Conservation (phyloP, 2,329 filamentous ascomycete genomes). For the Cadophora luteo-olivacea region DNA sequence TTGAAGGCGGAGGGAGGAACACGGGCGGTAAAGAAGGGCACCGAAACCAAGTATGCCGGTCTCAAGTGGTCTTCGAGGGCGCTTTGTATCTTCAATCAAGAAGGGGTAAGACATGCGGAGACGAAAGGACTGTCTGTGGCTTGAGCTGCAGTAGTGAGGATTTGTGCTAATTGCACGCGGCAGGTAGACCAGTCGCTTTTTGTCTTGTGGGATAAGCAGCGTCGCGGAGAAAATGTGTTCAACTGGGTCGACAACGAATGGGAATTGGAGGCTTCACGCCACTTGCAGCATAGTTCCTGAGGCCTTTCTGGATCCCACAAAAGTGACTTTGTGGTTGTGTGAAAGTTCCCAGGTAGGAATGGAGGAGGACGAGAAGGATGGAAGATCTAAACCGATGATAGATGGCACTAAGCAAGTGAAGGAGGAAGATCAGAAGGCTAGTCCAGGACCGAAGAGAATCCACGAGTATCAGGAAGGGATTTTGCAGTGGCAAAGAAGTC, state of each 20-base stretch:
- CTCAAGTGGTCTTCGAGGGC: constrained; percentile 31
- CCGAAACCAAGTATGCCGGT: constrained; percentile 31
- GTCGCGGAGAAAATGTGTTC: constrained; percentile 33
- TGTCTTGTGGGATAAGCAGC: constrained; percentile 37
- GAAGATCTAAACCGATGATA: constrained; percentile 12
- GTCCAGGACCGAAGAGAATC: constrained; percentile 20
- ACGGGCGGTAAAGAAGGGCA: constrained; percentile 33
- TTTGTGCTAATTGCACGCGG: constrained; percentile 41
- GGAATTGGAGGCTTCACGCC: constrained; percentile 36
- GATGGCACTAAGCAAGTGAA: constrained; percentile 21
- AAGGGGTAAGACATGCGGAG: constrained; percentile 33
- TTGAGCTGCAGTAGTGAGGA: constrained; percentile 37
- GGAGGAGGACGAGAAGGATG: constrained; percentile 22
- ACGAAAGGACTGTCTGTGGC: constrained; percentile 38
- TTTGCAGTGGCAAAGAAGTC: constrained; percentile 31
- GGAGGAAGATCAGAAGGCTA: constrained; percentile 19
- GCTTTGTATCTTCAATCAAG: constrained; percentile 36
- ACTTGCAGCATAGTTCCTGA: constrained; percentile 38
- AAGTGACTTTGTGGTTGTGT: constrained; percentile 23
- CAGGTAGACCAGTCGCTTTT: constrained; percentile 37
- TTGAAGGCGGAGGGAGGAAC: constrained; percentile 32
- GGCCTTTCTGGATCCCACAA: constrained; percentile 20
- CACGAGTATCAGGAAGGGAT: constrained; percentile 22
- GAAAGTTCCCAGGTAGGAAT: neutral
- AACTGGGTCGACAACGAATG: constrained; percentile 40